Evolutionary conservation across 805 yeast genomes (phyloP).

Genomic region (Candida loeiensis): DNA sequence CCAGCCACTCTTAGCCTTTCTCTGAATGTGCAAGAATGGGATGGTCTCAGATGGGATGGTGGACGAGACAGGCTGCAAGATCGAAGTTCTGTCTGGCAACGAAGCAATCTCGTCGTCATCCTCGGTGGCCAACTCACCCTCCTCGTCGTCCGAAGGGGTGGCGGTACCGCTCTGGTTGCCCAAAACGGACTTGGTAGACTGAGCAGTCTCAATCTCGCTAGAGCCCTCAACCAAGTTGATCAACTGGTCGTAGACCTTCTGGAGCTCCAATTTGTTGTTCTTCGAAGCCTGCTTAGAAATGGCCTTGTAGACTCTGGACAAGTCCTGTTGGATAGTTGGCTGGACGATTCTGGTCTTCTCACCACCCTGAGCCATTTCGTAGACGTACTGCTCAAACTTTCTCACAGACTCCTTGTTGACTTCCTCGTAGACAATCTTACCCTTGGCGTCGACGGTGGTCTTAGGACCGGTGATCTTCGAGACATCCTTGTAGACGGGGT

Average conservation of each 20-base stretch:
- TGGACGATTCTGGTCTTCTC: slow-evolving; percentile 65
- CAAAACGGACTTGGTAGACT: slow-evolving; percentile 53
- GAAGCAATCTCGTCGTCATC: slow-evolving; percentile 81
- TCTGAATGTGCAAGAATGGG: slow-evolving; percentile 92
- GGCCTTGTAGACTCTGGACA: slow-evolving; percentile 77
- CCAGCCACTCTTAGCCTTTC: slow-evolving; percentile 77
- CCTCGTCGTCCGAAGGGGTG: slow-evolving; percentile 33
- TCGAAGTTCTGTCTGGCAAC: slow-evolving; percentile 67
- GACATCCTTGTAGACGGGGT: slow-evolving; percentile 95
- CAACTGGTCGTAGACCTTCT: slow-evolving; percentile 66
- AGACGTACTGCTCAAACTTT: slow-evolving; percentile 91
- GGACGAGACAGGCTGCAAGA: slow-evolving; percentile 69
- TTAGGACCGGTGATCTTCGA: slow-evolving; percentile 93
- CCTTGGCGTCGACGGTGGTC: slow-evolving; percentile 82
- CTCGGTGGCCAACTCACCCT: slow-evolving; percentile 45
- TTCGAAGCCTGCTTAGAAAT: slow-evolving; percentile 69
- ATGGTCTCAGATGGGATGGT: slow-evolving; percentile 77
- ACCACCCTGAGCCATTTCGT: slow-evolving; percentile 96
- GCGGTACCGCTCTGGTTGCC: slow-evolving; percentile 43
- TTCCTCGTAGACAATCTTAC: slow-evolving; percentile 82
- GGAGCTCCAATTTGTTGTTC: slow-evolving; percentile 63
- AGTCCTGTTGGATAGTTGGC: slow-evolving; percentile 81
- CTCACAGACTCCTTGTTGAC: slow-evolving; percentile 85
- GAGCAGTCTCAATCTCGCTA: slow-evolving; percentile 66
- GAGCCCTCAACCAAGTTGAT: slow-evolving; percentile 65